Percentiles rank a stretch among this genome's conserved stretches.
Evolutionary conservation across 495 filamentous ascomycete species (phyloP).

Genomic region (Penicillium dipodomyicola): DNA sequence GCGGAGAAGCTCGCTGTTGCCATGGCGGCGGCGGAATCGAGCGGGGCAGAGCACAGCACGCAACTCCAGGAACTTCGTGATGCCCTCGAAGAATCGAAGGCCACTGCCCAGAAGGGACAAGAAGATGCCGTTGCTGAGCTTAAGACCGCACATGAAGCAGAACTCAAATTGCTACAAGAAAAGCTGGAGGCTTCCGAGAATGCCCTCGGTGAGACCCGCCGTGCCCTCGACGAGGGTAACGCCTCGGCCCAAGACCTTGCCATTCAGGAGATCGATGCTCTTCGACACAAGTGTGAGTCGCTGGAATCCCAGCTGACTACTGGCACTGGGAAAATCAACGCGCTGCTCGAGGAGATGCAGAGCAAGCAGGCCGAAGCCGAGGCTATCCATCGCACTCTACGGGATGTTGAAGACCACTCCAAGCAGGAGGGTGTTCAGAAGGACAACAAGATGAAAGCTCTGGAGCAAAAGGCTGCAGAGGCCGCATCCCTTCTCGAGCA

Average conservation of each 20-base stretch:
- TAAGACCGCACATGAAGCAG: constrained; percentile 36
- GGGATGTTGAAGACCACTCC: constrained; percentile 33
- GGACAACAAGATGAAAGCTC: constrained; percentile 31
- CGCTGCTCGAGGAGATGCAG: constrained; percentile 42
- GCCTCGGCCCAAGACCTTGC: constrained; percentile 38
- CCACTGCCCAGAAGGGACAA: constrained; percentile 34
- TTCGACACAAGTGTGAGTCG: constrained; percentile 40
- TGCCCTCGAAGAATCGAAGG: constrained; percentile 39
- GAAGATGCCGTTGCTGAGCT: constrained; percentile 37
- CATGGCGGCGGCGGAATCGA: constrained; percentile 36
- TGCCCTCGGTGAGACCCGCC: constrained; percentile 32
- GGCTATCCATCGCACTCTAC: constrained; percentile 36
- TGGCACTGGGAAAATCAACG: constrained; percentile 39
- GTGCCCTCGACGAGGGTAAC: constrained; percentile 39
- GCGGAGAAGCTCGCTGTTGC: constrained; percentile 37
- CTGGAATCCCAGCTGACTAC: constrained; percentile 41
- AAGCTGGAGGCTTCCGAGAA: constrained; percentile 37
- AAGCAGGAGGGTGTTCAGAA: constrained; percentile 41
- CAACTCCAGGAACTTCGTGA: constrained; percentile 42
- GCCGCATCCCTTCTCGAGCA: constrained; percentile 37
- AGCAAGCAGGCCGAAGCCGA: constrained; percentile 41
- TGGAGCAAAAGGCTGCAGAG: constrained; percentile 38
- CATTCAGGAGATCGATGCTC: constrained; percentile 41
- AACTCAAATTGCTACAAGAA: constrained; percentile 34
- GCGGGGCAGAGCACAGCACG: constrained; percentile 33